phyloP scores from a whole-genome alignment of 2,329 filamentous ascomycete genomes.

The Massarina eburnea region DNA sequence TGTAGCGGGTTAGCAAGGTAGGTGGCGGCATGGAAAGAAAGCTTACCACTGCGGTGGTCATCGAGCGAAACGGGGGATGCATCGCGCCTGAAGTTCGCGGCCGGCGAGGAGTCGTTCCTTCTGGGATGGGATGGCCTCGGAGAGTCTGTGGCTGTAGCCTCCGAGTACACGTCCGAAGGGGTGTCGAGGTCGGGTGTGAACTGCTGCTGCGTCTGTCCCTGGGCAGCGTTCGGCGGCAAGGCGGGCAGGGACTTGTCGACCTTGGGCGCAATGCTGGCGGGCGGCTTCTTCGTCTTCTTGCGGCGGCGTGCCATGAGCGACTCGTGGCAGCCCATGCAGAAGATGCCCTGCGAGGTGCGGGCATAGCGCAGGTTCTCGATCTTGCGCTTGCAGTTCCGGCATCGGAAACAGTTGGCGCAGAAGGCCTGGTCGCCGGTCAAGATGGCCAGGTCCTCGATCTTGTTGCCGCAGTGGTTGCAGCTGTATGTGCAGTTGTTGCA shows the following conservation, averaged over 20 bases:
- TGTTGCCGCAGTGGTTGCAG: constrained; percentile 93
- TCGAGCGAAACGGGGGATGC: constrained; percentile 39
- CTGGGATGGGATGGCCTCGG: constrained; percentile 49
- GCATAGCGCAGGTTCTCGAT: constrained; percentile 98
- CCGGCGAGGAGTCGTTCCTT: constrained; percentile 36
- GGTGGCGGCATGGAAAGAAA: background rate
- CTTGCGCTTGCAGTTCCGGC: constrained; percentile 96
- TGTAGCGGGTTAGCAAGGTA: constrained; percentile 16
- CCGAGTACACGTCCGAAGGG: constrained; percentile 63
- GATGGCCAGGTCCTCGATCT: constrained; percentile 97
- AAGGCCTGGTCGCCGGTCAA: constrained; percentile 97
- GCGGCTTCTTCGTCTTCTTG: constrained; percentile 72
- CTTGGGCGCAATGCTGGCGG: constrained; percentile 56
- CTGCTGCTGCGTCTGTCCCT: constrained; percentile 59
- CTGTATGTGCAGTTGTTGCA: constrained; percentile 99
- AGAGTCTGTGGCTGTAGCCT: constrained; percentile 67
- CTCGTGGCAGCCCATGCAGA: constrained; percentile 99
- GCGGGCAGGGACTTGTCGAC: constrained; percentile 93
- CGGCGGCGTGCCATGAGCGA: constrained; percentile 89
- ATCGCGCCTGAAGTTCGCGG: constrained; percentile 41
- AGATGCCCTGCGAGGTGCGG: constrained; percentile 95
- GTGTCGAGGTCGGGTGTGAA: constrained; percentile 61
- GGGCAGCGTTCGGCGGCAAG: constrained; percentile 73
- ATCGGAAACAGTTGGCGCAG: constrained; percentile 95
- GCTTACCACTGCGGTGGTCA: constrained; percentile 36